Evolutionary conservation across 441 rosid species (phyloP).

Genomic region (Manihot esculenta): DNA sequence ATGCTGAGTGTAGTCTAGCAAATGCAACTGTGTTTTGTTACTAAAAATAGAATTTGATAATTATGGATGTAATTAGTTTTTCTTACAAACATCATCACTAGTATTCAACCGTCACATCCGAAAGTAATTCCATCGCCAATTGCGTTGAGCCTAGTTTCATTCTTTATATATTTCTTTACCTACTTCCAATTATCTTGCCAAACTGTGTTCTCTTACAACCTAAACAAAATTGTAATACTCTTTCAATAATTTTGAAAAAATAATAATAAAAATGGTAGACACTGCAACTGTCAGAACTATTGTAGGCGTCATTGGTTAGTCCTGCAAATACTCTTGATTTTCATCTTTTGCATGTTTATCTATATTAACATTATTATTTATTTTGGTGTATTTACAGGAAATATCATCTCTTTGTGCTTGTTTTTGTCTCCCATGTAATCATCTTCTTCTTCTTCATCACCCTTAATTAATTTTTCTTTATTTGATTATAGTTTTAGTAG

Average conservation of each 20-base stretch:
- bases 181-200: no score
- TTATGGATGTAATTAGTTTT: slow-evolving; percentile 6
- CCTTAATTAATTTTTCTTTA: no score
- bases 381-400: slow-evolving; percentile 43
- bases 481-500: neutral
- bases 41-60: slow-evolving; percentile 3
- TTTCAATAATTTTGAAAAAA: no score
- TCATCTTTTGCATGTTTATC: neutral
- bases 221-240: neutral
- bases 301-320: slow-evolving; percentile 43
- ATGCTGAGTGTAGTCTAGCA: no score
- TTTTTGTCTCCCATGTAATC: slow-evolving; percentile 68
- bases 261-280: slow-evolving; percentile 24
- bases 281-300: slow-evolving; percentile 25
- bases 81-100: neutral
- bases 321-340: neutral
- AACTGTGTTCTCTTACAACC: neutral
- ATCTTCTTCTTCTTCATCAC: neutral
- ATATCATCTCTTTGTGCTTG: slow-evolving; percentile 58
- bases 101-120: neutral
- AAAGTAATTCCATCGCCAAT: slow-evolving; percentile 8
- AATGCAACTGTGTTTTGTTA: no score
- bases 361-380: neutral
- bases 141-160: slow-evolving; percentile 13
- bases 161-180: neutral